Evolutionary conservation across 2,329 filamentous ascomycete species (phyloP).

Genomic region (Pestalotiopsis sp.): DNA sequence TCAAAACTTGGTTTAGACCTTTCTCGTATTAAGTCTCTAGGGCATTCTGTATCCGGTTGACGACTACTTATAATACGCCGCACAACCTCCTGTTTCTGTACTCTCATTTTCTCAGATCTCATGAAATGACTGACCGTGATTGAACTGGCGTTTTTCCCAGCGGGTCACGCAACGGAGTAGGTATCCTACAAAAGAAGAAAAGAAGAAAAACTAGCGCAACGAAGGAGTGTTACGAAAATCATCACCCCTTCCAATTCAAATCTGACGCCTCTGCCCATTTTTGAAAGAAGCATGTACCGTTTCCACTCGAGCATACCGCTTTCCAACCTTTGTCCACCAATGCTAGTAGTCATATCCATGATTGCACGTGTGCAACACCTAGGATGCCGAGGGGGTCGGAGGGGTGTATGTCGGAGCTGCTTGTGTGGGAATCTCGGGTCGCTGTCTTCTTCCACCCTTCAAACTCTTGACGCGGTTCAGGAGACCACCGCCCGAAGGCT

Average conservation of each 20-base stretch:
- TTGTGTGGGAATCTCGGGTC: constrained; percentile 34
- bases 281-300: neutral
- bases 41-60: neutral
- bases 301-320: neutral
- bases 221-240: constrained; percentile 2
- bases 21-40: neutral
- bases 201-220: constrained; percentile 8
- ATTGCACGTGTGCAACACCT: neutral
- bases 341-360: neutral
- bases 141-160: neutral
- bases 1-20: neutral
- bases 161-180: constrained; percentile 7
- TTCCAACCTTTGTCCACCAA: neutral
- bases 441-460: constrained; percentile 67
- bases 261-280: neutral
- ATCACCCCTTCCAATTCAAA: neutral
- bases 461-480: constrained; percentile 81
- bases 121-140: constrained; percentile 6
- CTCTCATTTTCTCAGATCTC: constrained; percentile 9
- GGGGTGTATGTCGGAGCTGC: constrained; percentile 20
- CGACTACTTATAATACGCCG: neutral
- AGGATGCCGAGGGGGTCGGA: constrained; percentile 16
- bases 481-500: constrained; percentile 59
- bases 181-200: constrained; percentile 17
- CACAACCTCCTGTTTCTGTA: neutral